Evolutionary conservation across 495 filamentous ascomycete species (phyloP), one percentile per base, ranked within the genome.

Genomic region (Aspergillus kassunensis): DNA sequence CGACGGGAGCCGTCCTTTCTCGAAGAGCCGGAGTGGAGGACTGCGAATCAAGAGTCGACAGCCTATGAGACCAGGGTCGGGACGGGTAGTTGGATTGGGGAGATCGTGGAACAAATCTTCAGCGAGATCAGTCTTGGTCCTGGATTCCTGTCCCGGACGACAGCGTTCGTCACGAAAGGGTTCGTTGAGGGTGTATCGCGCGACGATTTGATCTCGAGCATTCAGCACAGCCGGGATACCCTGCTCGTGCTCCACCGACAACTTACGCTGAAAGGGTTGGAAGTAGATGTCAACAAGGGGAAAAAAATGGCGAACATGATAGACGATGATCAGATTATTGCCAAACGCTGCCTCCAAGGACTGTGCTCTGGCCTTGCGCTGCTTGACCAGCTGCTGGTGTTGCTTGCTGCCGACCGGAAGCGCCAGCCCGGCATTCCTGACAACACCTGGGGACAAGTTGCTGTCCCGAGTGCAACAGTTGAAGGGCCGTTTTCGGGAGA

Each of bases 1-100:
- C 55, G 58, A 11, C 51, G 58, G 6, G 61, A 60, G 24, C 31
- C 62, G 1, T 72, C 66, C 30, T 71, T 72, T 29, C 42, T 72
- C 2, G 60, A 59, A 10, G 20, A 39, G 2, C 36, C 58, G 8
- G 63, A 69, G 29, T 72, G 69, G 70, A 49, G 62, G 12, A 33
- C 49, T 6, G 54, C 64, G 18, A 62, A 55, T n/a, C 40, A 49
- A 15, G 48, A 66, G 25, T 45, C 60, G 1, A 45, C 55, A 10
- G 16, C 44, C 4, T 50, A 45, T 13, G 61, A 63, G 24, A 42
- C 56, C 6, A 47, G 48, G 11, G 40, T 39, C 0, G 61, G 59
- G 1, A 56, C 29, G 21, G 45, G 44, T 6, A 58, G 51, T 31
- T 52, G 35, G 9, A 42, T 68, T 8, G 54, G 49, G 8, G 52